These are phyloP conservation scores for Rhizoctonia solani DNA, from an alignment of 1,284 basidiomycete genomes.

Conservation along the genomic window DNA sequence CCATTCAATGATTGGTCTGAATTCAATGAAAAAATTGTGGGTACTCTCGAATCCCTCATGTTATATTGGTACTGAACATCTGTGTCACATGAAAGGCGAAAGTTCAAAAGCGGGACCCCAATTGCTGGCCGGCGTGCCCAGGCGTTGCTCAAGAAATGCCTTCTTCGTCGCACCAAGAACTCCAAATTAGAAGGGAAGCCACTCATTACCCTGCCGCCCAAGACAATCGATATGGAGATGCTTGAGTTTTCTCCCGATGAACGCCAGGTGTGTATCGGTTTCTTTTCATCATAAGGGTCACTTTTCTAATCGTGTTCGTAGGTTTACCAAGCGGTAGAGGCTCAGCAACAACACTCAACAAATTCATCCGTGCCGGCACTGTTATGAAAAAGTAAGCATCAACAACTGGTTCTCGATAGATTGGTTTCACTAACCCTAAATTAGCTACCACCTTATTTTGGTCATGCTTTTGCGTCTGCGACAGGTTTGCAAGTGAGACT, in stretches of 20 bases:
- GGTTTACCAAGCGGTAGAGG: slow-evolving; percentile 66
- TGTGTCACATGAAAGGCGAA: slow-evolving; percentile 49
- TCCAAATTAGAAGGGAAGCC: slow-evolving; percentile 61
- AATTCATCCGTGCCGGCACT: slow-evolving; percentile 60
- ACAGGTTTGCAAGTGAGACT: slow-evolving; percentile 56
- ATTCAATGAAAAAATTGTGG: slow-evolving; percentile 61
- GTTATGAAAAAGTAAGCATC: slow-evolving; percentile 62
- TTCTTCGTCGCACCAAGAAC: slow-evolving; percentile 66
- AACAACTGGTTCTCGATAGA: not conserved
- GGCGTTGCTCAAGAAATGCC: slow-evolving; percentile 60
- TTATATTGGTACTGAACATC: not conserved
- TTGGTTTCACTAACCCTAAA: not conserved
- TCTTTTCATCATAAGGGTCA: not conserved
- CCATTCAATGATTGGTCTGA: slow-evolving; percentile 70
- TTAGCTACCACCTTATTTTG: slow-evolving; percentile 43
- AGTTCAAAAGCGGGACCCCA: slow-evolving; percentile 58
- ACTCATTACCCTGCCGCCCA: slow-evolving; percentile 60
- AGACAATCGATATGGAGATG: slow-evolving; percentile 61
- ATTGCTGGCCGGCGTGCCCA: slow-evolving; percentile 63
- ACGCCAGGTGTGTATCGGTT: slow-evolving; percentile 53
- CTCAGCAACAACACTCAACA: slow-evolving; percentile 59
- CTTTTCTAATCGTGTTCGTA: slow-evolving; percentile 9
- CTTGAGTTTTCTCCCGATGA: slow-evolving; percentile 65
- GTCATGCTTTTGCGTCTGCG: slow-evolving; percentile 69
- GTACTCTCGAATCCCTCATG: no score